Conservation (phyloP, 306 rosid species). For the Fragaria ananassa region DNA sequence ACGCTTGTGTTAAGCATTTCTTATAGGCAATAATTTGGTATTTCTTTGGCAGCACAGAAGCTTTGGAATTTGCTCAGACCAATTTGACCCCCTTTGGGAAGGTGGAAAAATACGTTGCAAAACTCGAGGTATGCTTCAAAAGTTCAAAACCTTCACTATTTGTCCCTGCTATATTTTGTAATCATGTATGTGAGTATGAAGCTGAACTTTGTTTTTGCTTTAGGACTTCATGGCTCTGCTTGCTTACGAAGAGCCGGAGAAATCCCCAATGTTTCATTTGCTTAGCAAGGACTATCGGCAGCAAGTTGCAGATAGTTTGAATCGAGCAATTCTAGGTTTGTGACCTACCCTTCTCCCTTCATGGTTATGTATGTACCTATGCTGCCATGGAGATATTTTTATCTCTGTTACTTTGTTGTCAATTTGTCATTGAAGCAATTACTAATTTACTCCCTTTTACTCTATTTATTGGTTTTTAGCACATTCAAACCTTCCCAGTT, state of each 20-base stretch:
- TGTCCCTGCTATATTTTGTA: not conserved
- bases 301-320: conserved; percentile 71
- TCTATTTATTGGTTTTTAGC: conserved; percentile 47
- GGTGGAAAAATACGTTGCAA: conserved; percentile 52
- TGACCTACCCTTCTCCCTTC: conserved; percentile 19
- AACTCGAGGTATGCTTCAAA: conserved; percentile 56
- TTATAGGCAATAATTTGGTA: conserved; percentile 19
- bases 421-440: not conserved
- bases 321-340: conserved; percentile 82
- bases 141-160: not conserved
- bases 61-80: conserved; percentile 83
- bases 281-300: conserved; percentile 74
- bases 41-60: conserved; percentile 90
- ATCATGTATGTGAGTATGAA: conserved; percentile 9
- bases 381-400: conserved; percentile 12
- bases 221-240: conserved; percentile 87
- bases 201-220: conserved; percentile 13
- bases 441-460: conserved; percentile 7
- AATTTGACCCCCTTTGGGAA: conserved; percentile 71
- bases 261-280: conserved; percentile 82
- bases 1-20: conserved; percentile 15
- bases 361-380: not conserved
- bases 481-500: conserved; percentile 65
- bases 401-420: not conserved
- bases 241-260: conserved; percentile 90